phyloP scores from a whole-genome alignment of 2,329 filamentous ascomycete genomes.

The Apiospora kogelbergensis region DNA sequence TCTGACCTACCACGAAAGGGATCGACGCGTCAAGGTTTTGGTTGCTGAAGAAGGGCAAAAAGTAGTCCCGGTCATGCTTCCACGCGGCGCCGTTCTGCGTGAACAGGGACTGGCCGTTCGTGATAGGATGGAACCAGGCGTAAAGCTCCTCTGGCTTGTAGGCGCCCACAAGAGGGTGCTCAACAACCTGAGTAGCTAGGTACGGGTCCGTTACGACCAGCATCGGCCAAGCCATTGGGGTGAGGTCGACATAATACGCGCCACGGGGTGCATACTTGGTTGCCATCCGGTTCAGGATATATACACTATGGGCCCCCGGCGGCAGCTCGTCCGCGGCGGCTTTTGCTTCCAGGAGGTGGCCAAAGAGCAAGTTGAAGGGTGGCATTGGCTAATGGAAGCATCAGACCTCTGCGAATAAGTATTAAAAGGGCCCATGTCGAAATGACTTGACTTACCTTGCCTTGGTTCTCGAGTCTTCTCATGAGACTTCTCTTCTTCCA shows the following conservation, averaged over 20 bases:
- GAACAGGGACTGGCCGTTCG: slow-evolving; percentile 31
- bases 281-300: slow-evolving; percentile 23
- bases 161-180: slow-evolving; percentile 25
- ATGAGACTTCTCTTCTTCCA: slow-evolving; percentile 22
- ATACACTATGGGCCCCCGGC: slow-evolving; percentile 24
- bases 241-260: slow-evolving; percentile 32
- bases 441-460: slow-evolving; percentile 20
- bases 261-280: slow-evolving; percentile 21
- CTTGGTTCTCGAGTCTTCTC: slow-evolving; percentile 21
- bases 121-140: slow-evolving; percentile 32
- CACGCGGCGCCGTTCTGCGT: slow-evolving; percentile 31
- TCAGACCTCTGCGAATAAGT: not conserved
- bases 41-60: slow-evolving; percentile 33
- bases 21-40: slow-evolving; percentile 31
- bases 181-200: slow-evolving; percentile 30
- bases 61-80: slow-evolving; percentile 29
- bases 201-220: slow-evolving; percentile 29
- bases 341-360: slow-evolving; percentile 32
- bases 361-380: slow-evolving; percentile 27
- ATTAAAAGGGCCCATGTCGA: not conserved
- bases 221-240: slow-evolving; percentile 27
- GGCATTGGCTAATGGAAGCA: slow-evolving; percentile 25
- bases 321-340: slow-evolving; percentile 27
- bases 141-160: slow-evolving; percentile 28
- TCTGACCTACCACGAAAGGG: slow-evolving; percentile 27